Evolutionary conservation across 352 stramenopile species (phyloP).

Genomic region (Globisporangium parvum): DNA sequence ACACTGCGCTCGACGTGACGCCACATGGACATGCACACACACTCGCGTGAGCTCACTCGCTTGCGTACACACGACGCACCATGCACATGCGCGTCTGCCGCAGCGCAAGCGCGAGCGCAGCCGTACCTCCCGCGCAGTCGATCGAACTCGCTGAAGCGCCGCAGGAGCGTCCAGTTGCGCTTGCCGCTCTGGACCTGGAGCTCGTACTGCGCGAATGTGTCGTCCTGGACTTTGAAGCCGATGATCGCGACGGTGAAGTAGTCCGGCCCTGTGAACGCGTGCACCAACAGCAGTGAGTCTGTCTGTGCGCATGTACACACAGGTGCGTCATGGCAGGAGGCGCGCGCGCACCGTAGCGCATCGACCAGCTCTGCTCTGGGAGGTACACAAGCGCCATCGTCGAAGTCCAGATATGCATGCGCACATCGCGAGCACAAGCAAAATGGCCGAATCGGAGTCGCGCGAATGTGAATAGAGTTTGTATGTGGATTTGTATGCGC

Average conservation of each 20-base stretch:
- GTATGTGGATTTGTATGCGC: no score
- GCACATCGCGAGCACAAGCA: no score
- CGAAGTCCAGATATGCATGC: no score
- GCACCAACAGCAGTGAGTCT: no score
- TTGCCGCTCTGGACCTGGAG: conserved; percentile 65
- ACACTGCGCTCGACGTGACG: not conserved
- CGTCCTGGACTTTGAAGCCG: conserved; percentile 37
- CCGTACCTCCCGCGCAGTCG: conserved; percentile 35
- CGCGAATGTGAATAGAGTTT: no score
- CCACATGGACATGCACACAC: not conserved
- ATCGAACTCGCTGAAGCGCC: conserved; percentile 74
- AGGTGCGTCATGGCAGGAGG: not conserved
- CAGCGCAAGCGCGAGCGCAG: not conserved
- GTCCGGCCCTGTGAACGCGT: conserved; percentile 35
- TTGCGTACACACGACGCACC: no score
- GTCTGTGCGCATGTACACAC: not conserved
- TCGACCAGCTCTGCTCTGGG: conserved; percentile 58
- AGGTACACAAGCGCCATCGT: conserved; percentile 75
- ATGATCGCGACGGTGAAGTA: conserved; percentile 73
- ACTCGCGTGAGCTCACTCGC: not conserved
- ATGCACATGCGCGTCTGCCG: not conserved
- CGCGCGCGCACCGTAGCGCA: conserved; percentile 50
- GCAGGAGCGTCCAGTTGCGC: conserved; percentile 57
- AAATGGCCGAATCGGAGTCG: no score
- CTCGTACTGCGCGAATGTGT: conserved; percentile 56